Evolutionary conservation across 2,329 filamentous ascomycete species (phyloP), one percentile per base, ranked within the genome.

Genomic region (Clonostachys rhizophaga): DNA sequence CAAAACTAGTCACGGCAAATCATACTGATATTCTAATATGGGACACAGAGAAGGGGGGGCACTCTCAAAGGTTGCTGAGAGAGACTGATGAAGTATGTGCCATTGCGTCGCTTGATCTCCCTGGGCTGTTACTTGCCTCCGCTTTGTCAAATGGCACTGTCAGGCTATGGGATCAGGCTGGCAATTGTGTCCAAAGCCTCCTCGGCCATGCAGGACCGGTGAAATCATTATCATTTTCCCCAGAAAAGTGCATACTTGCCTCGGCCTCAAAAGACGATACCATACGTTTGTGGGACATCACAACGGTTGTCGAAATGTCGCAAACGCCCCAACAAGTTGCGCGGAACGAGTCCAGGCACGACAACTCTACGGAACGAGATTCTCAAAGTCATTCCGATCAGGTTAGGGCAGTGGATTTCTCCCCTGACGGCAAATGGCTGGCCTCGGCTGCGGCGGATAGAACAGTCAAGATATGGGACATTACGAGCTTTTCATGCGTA

Each of bases 21-120:
- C 24, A 46, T 35, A 12, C n/a, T 5, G 44, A 45, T 1, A 39
- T 54, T 33, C 46, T 43, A 17, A 34, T 54, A 34, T 54, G 52
- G 52, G 49, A 51, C 34, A 18, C 36, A 30, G 24, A 18, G 5
- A 45, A 34, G 12, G 48, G 46, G 8, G 33, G 10, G 16, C 45
- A 17, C 17, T 11, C 46, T 7, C 52, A 48, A 30, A 49, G 30
- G 16, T 40, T 47, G 12, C 39, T 44, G 13, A 46, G 43, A 20
- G 49, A 51, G 44, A 37, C 9, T 30, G 9, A 5, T 5, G 5
- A 1, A 10, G 9, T 30, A 30, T 2, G 3, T 30, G 24, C 24
- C 24, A 30, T 30, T 30, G 24, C 24, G 8, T 30, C 24, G 24
- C 24, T 30, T 30, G 24, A 30, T 10, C 8, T 30, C 1, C 24